Evolutionary conservation across 768 basidiomycete genomes (phyloP), one percentile per base, ranked within the genome.

Genomic region (Suillus subaureus): DNA sequence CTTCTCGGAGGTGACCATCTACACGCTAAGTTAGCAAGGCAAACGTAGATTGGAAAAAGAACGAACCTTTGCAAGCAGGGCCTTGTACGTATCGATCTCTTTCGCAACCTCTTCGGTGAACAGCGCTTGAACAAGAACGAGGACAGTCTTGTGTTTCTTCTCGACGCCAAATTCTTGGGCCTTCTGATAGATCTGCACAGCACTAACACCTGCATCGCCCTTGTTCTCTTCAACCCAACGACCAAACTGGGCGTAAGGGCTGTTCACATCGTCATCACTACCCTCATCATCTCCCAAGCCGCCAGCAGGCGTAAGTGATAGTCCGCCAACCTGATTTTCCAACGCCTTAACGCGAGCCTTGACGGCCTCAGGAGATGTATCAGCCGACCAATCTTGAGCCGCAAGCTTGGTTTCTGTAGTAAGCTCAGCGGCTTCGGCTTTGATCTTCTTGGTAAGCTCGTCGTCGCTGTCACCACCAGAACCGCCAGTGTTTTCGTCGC

Each of bases 1-100:
- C 77, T 96, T 98, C 82, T 99, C 97, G 2, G 91, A 90, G 0
- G 90, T 90, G 58, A 93, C 89, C 85, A 96, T 86, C 94, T 96
- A 64, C 16, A 40, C 57, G 9, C 28, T 60, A 66, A 15, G 73
- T 68, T 51, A 66, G 67, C 35, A 8, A 37, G 62, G 21, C 6
- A 1, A 16, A 42, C 1, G 13, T 7, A 6, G 39, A 51, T 9
- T 8, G 54, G 47, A 3, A 43, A 51, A 62, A 31, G 43, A 47
- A 40, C 61, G n/a, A 61, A 94, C 94, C 84, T 95, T 96, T 63
- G 82, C 83, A 62, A 98, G 84, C 6, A 99, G 74, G 7, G 91
- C 77, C 2, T 85, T 83, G 71, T 92, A 93, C 39, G 81, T 82
- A 6, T 80, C 76, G 52, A 94, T 83, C 77, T 95, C 89, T 5